Base-by-base conservation (phyloP, 768 basidiomycete species). In the Ramaria rubella region DNA sequence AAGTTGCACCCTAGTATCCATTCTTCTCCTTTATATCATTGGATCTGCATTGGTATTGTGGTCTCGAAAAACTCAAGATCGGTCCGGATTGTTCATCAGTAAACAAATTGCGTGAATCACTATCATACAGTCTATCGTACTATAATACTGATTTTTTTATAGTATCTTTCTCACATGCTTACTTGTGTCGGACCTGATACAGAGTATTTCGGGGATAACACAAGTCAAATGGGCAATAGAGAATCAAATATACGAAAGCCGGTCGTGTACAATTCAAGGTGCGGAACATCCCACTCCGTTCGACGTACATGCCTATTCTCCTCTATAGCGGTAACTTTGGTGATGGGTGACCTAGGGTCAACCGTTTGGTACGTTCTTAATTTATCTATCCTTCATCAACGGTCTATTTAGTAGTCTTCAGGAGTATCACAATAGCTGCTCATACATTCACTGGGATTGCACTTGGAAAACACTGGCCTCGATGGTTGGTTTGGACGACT, bases 141-240 rank as follows among this genome's bases (percentile, higher is more conserved):
- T 38, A 11, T 38, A n/a, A 54, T 34, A 11, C n/a, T 11, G n/a
- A 38, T 38, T 11, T 11, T 38, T 11, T 11, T n/a, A 11, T 38
- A 38, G 36, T 19, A 31, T 56, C 14, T 56, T 56, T 31, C 27
- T 56, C 31, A 30, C 49, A 21, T 56, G 55, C 29, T 19, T 56
- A 15, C 42, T 56, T 21, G 19, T 56, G n/a, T 46, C 55, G 12
- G 55, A 56, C 23, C 49, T 56, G 29, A 33, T 56, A 6, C 55
- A 56, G 42, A 56, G 55, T 29, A 33, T 56, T n/a, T 45, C 55
- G n/a, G 55, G 55, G 26, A 31, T 56, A 24, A 56, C 45, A 4
- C 55, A 56, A 24, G 46, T 56, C 24, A 46, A 38, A 19, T 57
- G 56, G 56, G 56, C 56, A 6, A 43, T 43, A 26, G 48, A 57